Conservation (phyloP, 495 filamentous ascomycete genomes). For the Podospora pseudoanserina region DNA sequence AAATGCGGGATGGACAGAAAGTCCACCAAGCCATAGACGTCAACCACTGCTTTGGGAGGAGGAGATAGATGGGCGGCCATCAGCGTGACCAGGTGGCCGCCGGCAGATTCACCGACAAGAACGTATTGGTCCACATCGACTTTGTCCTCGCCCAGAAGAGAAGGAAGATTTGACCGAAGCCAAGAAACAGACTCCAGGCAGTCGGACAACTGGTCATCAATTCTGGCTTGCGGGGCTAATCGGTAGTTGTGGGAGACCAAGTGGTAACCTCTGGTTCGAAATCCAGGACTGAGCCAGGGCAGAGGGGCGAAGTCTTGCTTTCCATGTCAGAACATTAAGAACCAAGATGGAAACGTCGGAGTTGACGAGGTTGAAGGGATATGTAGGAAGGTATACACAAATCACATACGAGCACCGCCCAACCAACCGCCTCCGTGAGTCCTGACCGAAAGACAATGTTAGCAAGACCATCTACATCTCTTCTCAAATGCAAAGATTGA, state of each 20-base stretch:
- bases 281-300: slow-evolving; percentile 26
- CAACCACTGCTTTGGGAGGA: slow-evolving; percentile 22
- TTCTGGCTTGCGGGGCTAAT: slow-evolving; percentile 26
- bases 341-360: not conserved
- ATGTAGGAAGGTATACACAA: not conserved
- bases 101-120: slow-evolving; percentile 29
- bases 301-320: slow-evolving; percentile 18
- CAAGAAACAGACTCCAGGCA: slow-evolving; percentile 25
- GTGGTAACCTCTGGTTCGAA: slow-evolving; percentile 28
- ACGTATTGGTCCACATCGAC: slow-evolving; percentile 31
- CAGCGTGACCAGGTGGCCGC: slow-evolving; percentile 25
- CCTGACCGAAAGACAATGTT: slow-evolving; percentile 7
- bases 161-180: slow-evolving; percentile 22
- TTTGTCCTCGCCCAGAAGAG: slow-evolving; percentile 22
- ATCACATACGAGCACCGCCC: slow-evolving; percentile 22
- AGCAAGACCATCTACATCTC: not conserved
- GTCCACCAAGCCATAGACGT: slow-evolving; percentile 29
- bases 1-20: slow-evolving; percentile 14
- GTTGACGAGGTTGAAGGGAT: not conserved
- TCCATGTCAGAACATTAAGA: not conserved
- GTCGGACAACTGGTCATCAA: slow-evolving; percentile 29
- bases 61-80: slow-evolving; percentile 18
- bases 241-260: slow-evolving; percentile 34
- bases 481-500: too few species aligned
- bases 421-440: slow-evolving; percentile 33